Conservation (phyloP, 345 rosid species). For the Acer yangbiense region DNA sequence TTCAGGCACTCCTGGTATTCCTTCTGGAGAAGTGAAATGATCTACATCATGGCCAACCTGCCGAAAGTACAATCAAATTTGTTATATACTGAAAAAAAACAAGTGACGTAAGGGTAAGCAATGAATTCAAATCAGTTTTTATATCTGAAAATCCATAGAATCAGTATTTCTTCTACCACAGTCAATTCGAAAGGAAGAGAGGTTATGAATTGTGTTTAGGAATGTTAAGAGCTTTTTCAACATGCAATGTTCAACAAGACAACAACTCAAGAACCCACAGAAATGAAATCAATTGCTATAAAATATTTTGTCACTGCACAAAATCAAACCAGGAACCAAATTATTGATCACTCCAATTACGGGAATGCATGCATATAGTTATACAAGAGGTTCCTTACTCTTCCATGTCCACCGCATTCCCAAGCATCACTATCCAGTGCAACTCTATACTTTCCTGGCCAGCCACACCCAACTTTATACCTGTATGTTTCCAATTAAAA, state of each 20-base stretch:
- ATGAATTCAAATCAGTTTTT: not conserved
- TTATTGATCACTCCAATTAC: not conserved
- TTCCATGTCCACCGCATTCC: conserved; percentile 78
- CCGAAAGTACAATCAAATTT: conserved; percentile 23
- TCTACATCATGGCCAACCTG: conserved; percentile 69
- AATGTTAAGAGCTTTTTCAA: not conserved
- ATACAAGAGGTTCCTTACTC: conserved; percentile 45
- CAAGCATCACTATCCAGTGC: conserved; percentile 72
- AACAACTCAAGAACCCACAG: not conserved
- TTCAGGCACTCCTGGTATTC: conserved; percentile 75
- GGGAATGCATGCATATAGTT: conserved; percentile 14
- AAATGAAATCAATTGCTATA: conserved; percentile 1
- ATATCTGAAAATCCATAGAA: not conserved
- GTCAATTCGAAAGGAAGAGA: not conserved
- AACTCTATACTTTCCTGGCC: conserved; percentile 79
- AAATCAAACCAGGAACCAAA: conserved; percentile 4
- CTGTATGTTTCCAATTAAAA: conserved; percentile 42
- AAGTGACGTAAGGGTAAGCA: not conserved
- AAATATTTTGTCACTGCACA: not conserved
- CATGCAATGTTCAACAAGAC: not conserved
- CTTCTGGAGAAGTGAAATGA: conserved; percentile 78
- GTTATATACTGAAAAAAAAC: not conserved
- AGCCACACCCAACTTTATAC: conserved; percentile 77
- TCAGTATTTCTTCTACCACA: not conserved
- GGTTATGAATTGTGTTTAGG: not conserved